Conservation (phyloP, 371 early-diverging fungal species). For the Batrachochytrium dendrobatidis region DNA sequence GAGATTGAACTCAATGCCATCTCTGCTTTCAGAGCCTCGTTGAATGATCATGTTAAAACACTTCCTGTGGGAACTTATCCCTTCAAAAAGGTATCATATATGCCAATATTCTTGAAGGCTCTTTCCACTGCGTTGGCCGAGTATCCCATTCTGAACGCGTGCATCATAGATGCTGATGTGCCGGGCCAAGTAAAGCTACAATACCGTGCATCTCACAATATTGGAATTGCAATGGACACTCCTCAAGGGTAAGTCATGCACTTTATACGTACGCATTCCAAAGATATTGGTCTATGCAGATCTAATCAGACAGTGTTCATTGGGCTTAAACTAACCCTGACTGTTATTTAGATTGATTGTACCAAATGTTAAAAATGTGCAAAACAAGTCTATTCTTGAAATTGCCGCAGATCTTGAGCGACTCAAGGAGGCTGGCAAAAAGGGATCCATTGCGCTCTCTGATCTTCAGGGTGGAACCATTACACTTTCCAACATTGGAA, state of each 20-base stretch:
- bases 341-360: constrained; percentile 62
- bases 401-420: constrained; percentile 81
- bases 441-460: constrained; percentile 52
- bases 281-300: too few relatives aligned
- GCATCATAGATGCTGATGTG: constrained; percentile 37
- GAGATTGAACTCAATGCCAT: constrained; percentile 72
- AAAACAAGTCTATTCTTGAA: constrained; percentile 81
- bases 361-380: constrained; percentile 89
- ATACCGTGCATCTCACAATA: constrained; percentile 77
- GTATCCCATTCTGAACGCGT: constrained; percentile 86
- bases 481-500: constrained; percentile 92
- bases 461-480: constrained; percentile 84
- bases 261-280: neutral
- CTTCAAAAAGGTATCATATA: constrained; percentile 75
- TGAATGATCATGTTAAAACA: constrained; percentile 51
- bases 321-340: neutral
- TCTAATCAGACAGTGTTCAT: too few relatives aligned
- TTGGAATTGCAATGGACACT: constrained; percentile 96
- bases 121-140: constrained; percentile 71
- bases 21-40: constrained; percentile 51
- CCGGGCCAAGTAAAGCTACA: constrained; percentile 45
- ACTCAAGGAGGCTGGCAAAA: constrained; percentile 64
- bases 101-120: constrained; percentile 95
- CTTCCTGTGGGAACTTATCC: constrained; percentile 30
- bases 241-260: constrained; percentile 54